phyloP scores from a whole-genome alignment of 805 yeast genomes.

The Metschnikowia noctiluminum region DNA sequence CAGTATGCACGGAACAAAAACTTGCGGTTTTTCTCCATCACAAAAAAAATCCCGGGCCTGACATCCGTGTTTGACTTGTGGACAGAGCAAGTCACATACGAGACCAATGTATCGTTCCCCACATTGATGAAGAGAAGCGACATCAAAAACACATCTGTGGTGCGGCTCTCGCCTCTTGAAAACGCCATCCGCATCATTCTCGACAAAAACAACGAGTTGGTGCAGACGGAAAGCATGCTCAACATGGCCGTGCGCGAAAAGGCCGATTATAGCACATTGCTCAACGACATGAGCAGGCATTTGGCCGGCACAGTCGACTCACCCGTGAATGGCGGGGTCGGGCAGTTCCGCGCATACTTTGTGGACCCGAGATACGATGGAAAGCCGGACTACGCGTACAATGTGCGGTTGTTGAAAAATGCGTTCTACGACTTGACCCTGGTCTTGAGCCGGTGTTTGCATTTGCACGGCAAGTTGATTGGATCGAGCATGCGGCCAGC shows the following conservation, averaged over 20 bases:
- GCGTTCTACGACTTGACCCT: slow-evolving; percentile 68
- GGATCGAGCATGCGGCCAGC: slow-evolving; percentile 54
- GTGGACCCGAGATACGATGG: slow-evolving; percentile 34
- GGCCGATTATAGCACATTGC: slow-evolving; percentile 45
- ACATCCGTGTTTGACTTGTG: slow-evolving; percentile 71
- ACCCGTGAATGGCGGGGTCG: slow-evolving; percentile 91
- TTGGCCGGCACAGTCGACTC: slow-evolving; percentile 85
- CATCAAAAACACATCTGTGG: slow-evolving; percentile 45
- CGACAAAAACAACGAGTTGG: slow-evolving; percentile 68
- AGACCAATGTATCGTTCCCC: slow-evolving; percentile 75
- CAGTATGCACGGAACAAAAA: slow-evolving; percentile 75
- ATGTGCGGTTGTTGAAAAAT: slow-evolving; percentile 36
- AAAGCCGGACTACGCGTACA: slow-evolving; percentile 28
- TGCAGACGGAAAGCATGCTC: slow-evolving; percentile 61
- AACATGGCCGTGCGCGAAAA: slow-evolving; percentile 51
- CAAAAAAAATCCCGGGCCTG: slow-evolving; percentile 71
- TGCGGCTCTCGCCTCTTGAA: slow-evolving; percentile 75
- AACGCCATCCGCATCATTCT: slow-evolving; percentile 71
- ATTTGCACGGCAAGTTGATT: slow-evolving; percentile 64
- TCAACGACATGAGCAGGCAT: slow-evolving; percentile 65
- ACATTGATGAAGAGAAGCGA: slow-evolving; percentile 84
- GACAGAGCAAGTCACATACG: slow-evolving; percentile 85
- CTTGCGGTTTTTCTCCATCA: slow-evolving; percentile 63
- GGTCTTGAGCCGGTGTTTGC: slow-evolving; percentile 62
- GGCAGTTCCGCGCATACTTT: slow-evolving; percentile 73